phyloP scores from a whole-genome alignment of 148 eudicot genomes.

The Vaccinium corymbosum region DNA sequence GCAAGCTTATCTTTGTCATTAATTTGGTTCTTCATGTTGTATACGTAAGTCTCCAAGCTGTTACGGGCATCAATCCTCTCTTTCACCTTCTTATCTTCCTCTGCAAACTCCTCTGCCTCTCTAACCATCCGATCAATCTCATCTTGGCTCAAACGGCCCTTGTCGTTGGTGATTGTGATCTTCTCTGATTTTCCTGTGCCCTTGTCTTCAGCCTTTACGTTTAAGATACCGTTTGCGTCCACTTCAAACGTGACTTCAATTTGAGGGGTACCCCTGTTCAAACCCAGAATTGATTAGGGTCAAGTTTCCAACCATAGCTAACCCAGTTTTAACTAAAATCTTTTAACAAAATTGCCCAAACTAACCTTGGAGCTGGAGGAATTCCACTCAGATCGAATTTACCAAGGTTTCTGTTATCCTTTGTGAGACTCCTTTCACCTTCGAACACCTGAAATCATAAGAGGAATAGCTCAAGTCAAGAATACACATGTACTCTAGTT shows the following conservation, averaged over 20 bases:
- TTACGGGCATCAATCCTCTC: conserved; percentile 49
- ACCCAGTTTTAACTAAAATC: not conserved
- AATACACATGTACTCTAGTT: not conserved
- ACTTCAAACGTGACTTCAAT: conserved; percentile 55
- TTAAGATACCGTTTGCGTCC: conserved; percentile 49
- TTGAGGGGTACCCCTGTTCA: conserved; percentile 51
- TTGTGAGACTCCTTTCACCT: conserved; percentile 41
- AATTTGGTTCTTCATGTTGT: conserved; percentile 51
- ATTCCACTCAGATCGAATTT: conserved; percentile 37
- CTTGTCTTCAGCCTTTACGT: conserved; percentile 54
- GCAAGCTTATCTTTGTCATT: conserved; percentile 45
- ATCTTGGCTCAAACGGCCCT: conserved; percentile 50
- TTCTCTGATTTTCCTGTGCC: conserved; percentile 44
- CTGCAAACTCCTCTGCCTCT: conserved; percentile 53
- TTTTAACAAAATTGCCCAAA: not conserved
- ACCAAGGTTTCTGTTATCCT: conserved; percentile 34
- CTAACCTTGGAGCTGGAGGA: conserved; percentile 41
- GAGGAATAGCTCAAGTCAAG: not conserved
- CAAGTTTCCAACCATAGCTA: not conserved
- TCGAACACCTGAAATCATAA: conserved; percentile 26
- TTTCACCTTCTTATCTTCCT: conserved; percentile 50
- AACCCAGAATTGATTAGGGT: not conserved
- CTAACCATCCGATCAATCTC: conserved; percentile 50
- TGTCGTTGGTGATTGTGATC: conserved; percentile 52
- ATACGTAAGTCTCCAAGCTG: conserved; percentile 40